Conservation (phyloP, 164 flowering plant species). For the Stephania cephalantha region DNA sequence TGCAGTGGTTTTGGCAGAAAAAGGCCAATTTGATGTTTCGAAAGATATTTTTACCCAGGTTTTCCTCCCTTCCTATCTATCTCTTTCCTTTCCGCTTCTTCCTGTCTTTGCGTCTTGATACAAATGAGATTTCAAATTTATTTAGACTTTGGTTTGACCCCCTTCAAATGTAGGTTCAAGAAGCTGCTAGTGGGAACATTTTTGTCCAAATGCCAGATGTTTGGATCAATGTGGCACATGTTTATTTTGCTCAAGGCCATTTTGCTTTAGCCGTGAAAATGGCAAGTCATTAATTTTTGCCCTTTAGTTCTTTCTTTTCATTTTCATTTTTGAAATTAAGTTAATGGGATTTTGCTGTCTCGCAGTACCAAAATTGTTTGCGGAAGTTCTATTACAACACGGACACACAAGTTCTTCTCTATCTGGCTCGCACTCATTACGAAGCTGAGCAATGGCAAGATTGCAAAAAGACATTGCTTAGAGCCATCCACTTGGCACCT, state of each 20-base stretch:
- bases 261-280: conserved; percentile 88
- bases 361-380: conserved; percentile 96
- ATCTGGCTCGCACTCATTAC: conserved; percentile 91
- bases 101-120: not conserved
- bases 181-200: conserved; percentile 91
- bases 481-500: conserved; percentile 94
- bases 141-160: not conserved
- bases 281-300: conserved; percentile 29
- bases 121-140: not conserved
- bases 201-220: conserved; percentile 98
- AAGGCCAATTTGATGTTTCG: conserved; percentile 93
- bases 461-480: conserved; percentile 76
- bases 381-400: conserved; percentile 80
- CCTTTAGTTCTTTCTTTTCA: not conserved
- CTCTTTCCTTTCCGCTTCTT: not conserved
- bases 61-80: conserved; percentile 4
- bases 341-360: conserved; percentile 9
- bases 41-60: conserved; percentile 95
- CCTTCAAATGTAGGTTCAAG: conserved; percentile 62
- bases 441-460: conserved; percentile 99
- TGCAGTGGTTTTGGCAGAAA: conserved; percentile 86
- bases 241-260: conserved; percentile 97
- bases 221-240: conserved; percentile 95
- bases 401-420: conserved; percentile 80
- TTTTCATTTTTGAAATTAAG: conserved; percentile 5